Evolutionary conservation across 2,329 filamentous ascomycete species (phyloP).

Genomic region (Diaporthe eres): DNA sequence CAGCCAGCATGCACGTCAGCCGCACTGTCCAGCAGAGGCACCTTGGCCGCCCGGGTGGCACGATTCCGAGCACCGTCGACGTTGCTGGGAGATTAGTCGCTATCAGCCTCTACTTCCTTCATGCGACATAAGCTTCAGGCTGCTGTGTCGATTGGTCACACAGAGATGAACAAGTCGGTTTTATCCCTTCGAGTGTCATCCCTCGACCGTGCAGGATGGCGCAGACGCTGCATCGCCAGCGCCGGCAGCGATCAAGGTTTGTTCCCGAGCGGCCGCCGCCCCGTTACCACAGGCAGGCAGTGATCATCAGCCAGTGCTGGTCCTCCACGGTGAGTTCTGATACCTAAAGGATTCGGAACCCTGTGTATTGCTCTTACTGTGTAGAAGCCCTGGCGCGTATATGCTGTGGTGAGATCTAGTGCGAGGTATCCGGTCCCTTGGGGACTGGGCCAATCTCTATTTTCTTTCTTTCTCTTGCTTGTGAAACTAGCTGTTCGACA

Average conservation of each 20-base stretch:
- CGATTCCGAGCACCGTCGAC: background rate
- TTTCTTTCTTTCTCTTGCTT: background rate
- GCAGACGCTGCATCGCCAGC: background rate
- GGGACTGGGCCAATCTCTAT: background rate
- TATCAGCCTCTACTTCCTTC: conserved; percentile 7
- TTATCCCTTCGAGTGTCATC: background rate
- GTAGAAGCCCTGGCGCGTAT: background rate
- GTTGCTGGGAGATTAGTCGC: background rate
- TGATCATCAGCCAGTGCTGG: conserved; percentile 9
- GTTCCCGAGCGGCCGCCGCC: conserved; percentile 12
- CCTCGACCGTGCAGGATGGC: background rate
- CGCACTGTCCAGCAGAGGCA: background rate
- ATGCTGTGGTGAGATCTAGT: conserved; percentile 5
- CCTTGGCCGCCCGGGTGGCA: background rate
- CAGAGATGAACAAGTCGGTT: background rate
- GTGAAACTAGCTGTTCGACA: conserved; percentile 18
- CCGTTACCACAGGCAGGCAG: background rate
- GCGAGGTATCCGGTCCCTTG: background rate
- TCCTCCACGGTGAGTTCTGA: conserved; percentile 1
- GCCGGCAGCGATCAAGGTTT: conserved; percentile 1
- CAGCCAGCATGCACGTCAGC: background rate
- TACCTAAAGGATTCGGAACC: conserved; percentile 25
- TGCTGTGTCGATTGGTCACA: background rate
- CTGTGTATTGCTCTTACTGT: background rate
- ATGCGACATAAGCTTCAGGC: background rate